These are phyloP conservation scores for Boletus sp. DNA, from an alignment of 768 basidiomycete genomes.

Conservation along the genomic window DNA sequence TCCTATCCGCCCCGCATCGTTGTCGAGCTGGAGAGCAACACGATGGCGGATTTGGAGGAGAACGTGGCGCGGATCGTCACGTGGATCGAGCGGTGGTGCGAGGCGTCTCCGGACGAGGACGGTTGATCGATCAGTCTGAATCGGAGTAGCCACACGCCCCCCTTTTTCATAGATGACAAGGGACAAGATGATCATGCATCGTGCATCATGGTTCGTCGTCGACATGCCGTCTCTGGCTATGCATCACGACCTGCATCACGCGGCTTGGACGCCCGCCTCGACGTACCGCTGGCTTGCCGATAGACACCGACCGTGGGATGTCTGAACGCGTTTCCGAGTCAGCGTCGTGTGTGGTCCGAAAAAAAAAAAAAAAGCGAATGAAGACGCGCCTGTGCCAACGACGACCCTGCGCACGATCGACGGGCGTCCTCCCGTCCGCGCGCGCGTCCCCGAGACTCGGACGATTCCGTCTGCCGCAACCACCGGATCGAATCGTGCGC, in stretches of 20 bases:
- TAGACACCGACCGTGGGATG: not conserved
- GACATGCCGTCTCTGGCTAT: too few species aligned
- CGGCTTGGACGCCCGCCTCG: conserved; percentile 15
- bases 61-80: conserved; percentile 85
- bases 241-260: too few species aligned
- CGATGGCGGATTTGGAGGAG: conserved; percentile 73
- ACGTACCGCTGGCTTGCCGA: not conserved
- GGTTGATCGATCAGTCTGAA: not conserved
- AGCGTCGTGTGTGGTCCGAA: not conserved
- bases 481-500: conserved; percentile 2
- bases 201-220: too few species aligned
- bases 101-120: too few species aligned
- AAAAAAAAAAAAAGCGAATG: too few species aligned
- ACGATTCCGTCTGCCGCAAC: conserved; percentile 1
- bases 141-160: too few species aligned
- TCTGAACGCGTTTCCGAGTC: not conserved
- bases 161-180: too few species aligned
- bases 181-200: too few species aligned
- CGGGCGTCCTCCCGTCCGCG: too few species aligned
- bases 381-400: not conserved
- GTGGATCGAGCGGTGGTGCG: conserved; percentile 78
- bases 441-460: not conserved
- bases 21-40: conserved; percentile 78
- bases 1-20: conserved; percentile 86
- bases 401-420: too few species aligned